Percentiles rank a stretch among this genome's conserved stretches.
These are phyloP conservation scores for Carex littledalei DNA, from an alignment of 176 grass and related monocot species.

Conservation along the genomic window DNA sequence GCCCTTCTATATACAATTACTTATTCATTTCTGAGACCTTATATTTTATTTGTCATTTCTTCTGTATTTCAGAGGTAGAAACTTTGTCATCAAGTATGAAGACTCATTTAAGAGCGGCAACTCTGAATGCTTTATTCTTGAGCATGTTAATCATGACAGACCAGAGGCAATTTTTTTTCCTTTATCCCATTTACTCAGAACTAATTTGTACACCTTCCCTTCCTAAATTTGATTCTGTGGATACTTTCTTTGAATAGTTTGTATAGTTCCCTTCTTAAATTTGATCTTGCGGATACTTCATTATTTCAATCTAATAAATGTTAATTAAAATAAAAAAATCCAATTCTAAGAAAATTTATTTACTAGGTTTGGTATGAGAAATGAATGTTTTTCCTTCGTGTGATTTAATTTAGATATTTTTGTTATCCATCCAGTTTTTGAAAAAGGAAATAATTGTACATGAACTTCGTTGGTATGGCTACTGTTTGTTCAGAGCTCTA, in stretches of 20 bases:
- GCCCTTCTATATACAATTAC: neutral
- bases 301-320: slow-evolving; percentile 5
- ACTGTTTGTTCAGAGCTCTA: slow-evolving; percentile 79
- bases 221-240: neutral
- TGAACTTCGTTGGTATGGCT: slow-evolving; percentile 77
- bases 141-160: slow-evolving; percentile 92
- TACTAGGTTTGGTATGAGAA: neutral
- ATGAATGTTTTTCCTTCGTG: neutral
- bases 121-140: slow-evolving; percentile 75
- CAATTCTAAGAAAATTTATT: neutral
- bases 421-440: slow-evolving; percentile 42
- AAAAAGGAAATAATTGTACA: slow-evolving; percentile 64
- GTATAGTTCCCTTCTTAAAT: neutral
- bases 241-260: neutral
- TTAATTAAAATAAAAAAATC: neutral
- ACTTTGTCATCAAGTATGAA: slow-evolving; percentile 68
- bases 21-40: slow-evolving; percentile 1
- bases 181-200: neutral
- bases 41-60: slow-evolving; percentile 3
- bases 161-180: slow-evolving; percentile 54
- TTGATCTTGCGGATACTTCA: neutral
- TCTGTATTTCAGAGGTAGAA: slow-evolving; percentile 53
- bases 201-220: neutral
- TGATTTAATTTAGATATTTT: slow-evolving; percentile 18
- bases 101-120: slow-evolving; percentile 52